Evolutionary conservation across 139 green algal species (phyloP).

Genomic region (Parachlorella kessleri): DNA sequence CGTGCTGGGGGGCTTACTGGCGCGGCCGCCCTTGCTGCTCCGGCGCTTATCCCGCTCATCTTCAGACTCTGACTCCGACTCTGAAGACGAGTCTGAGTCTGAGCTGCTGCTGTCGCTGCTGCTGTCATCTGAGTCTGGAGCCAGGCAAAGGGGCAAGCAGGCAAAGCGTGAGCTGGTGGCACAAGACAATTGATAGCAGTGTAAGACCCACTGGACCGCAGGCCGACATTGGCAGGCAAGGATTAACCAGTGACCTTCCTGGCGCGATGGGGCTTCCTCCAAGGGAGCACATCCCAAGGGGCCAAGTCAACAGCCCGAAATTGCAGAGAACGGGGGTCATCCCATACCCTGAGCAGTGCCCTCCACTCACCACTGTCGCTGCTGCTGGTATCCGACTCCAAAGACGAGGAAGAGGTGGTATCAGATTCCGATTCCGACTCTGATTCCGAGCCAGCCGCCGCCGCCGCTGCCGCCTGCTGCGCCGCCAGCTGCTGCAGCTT

Average conservation of each 20-base stretch:
- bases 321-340: not conserved
- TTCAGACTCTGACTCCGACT: conserved; percentile 25
- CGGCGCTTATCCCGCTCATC: no score
- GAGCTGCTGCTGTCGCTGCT: conserved; percentile 22
- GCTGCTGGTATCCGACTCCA: not conserved
- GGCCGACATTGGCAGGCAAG: not conserved
- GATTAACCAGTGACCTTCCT: not conserved
- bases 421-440: not conserved
- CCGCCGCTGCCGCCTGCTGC: conserved; percentile 36
- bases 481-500: conserved; percentile 44
- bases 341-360: not conserved
- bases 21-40: conserved; percentile 1
- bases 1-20: not conserved
- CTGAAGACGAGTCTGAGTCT: conserved; percentile 13
- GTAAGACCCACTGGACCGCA: not conserved
- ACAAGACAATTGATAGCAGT: no score
- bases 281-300: not conserved
- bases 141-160: not conserved
- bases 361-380: not conserved
- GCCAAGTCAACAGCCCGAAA: not conserved
- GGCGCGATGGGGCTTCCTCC: not conserved
- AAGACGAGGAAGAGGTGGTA: conserved; percentile 19
- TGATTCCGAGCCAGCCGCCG: not conserved
- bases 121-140: conserved; percentile 1
- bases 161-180: not conserved